Percentiles rank a stretch among this genome's conserved stretches.
Conservation (phyloP, 352 stramenopile species). For the Thraustochytrium sp. region DNA sequence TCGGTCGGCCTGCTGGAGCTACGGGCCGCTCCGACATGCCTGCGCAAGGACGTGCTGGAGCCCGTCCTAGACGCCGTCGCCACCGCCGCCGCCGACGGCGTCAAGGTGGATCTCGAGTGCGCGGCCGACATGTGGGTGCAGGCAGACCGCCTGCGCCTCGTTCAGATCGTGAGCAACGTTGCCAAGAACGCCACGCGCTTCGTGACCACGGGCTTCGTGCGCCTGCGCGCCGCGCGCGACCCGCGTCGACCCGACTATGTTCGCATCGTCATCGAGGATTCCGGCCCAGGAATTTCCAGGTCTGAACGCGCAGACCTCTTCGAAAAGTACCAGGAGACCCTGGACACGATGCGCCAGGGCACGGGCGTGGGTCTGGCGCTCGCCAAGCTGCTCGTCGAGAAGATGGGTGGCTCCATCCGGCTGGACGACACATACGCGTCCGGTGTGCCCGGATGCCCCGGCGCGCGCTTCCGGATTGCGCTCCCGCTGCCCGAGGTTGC, state of each 20-base stretch:
- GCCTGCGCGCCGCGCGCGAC: slow-evolving; percentile 45
- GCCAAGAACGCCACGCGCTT: slow-evolving; percentile 52
- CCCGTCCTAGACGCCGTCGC: slow-evolving; percentile 50
- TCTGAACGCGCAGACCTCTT: slow-evolving; percentile 51
- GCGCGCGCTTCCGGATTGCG: slow-evolving; percentile 14
- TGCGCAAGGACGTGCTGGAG: slow-evolving; percentile 52
- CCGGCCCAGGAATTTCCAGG: slow-evolving; percentile 52
- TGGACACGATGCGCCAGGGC: slow-evolving; percentile 55
- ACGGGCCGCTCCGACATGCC: slow-evolving; percentile 45
- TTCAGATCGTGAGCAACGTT: slow-evolving; percentile 56
- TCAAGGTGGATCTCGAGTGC: slow-evolving; percentile 52
- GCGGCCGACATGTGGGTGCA: slow-evolving; percentile 48
- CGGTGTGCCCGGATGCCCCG: neutral
- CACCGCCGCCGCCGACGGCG: slow-evolving; percentile 32
- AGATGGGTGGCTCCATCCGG: slow-evolving; percentile 51
- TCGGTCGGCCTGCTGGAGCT: slow-evolving; percentile 48
- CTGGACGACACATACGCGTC: slow-evolving; percentile 40
- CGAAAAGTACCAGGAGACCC: slow-evolving; percentile 54
- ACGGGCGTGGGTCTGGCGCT: slow-evolving; percentile 54
- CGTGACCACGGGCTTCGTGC: slow-evolving; percentile 54
- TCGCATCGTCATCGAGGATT: slow-evolving; percentile 53
- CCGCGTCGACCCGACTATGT: neutral
- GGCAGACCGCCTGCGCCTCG: slow-evolving; percentile 52
- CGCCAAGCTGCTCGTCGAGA: slow-evolving; percentile 49
- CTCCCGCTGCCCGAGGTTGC: slow-evolving; percentile 11